Evolutionary conservation across 2,329 filamentous ascomycete genomes (phyloP).

Genomic region (Penicillium occitanis): DNA sequence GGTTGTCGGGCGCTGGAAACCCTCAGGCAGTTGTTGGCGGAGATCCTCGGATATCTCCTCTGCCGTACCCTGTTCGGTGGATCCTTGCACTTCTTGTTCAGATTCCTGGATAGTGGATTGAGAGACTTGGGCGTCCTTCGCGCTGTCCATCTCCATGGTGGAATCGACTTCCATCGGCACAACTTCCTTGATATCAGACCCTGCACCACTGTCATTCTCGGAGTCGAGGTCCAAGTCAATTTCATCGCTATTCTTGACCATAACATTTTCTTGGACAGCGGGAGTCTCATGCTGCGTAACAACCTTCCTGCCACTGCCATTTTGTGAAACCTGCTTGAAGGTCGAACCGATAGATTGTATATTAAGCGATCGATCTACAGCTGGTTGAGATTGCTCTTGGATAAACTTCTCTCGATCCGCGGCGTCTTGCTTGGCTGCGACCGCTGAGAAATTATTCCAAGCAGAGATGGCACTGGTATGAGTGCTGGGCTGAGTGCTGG

Average conservation of each 20-base stretch:
- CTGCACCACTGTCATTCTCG: constrained; percentile 11
- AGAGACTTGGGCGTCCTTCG: not conserved
- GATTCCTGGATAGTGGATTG: not conserved
- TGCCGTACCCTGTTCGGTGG: not conserved
- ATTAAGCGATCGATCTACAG: not conserved
- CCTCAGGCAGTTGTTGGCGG: constrained; percentile 72
- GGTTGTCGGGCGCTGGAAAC: constrained; percentile 53
- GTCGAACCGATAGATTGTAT: constrained; percentile 25
- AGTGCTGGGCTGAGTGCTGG: not conserved
- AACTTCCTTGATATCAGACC: not conserved
- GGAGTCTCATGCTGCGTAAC: constrained; percentile 25
- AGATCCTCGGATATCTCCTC: constrained; percentile 61
- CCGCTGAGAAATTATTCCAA: constrained; percentile 41
- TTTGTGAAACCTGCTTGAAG: constrained; percentile 39
- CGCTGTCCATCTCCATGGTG: not conserved
- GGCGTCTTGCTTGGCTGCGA: constrained; percentile 35
- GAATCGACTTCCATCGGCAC: not conserved
- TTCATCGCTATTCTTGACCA: constrained; percentile 41
- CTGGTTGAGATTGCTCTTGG: constrained; percentile 24
- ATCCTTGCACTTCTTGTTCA: not conserved
- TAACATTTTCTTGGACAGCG: constrained; percentile 16
- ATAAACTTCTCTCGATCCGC: constrained; percentile 34
- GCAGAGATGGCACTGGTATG: constrained; percentile 29
- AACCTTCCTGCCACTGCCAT: constrained; percentile 24
- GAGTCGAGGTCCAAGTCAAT: constrained; percentile 40